Evolutionary conservation across 257 asterid genomes (phyloP), one percentile per base, ranked within the genome.

Genomic region (Dorcoceras hygrometricum): DNA sequence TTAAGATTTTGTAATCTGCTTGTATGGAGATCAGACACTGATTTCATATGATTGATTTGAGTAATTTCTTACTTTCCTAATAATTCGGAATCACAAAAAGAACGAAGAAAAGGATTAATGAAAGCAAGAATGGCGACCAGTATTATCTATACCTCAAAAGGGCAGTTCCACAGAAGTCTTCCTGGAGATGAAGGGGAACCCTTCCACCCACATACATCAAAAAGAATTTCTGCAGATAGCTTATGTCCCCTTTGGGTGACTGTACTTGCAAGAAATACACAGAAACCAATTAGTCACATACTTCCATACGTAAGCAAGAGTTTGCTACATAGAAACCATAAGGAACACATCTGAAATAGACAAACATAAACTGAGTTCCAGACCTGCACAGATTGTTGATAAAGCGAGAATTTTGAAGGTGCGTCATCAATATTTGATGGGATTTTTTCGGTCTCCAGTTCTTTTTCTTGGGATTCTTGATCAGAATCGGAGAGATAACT

Each of bases 191-290:
- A 59, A 90, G 93, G 7, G 97, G 97, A 11, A 68, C 85, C 81
- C 99, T 85, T 60, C 97, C 99, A 57, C 99, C 97, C 12, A 94
- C 97, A 71, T 94, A 94, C 96, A 88, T 90, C 95, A 90, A 73
- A 70, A 94, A 94, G 83, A 88, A 94, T 81, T 90, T 94, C 80
- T 79, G 96, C 78, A 94, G 77, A 77, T 90, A 94, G 78, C 95
- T 90, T 57, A 94, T 90, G 54, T 94, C 97, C 82, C 99, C 99
- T 84, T 90, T 94, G 24, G 97, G 99, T n/a, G 95, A 90, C 97
- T 94, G 81, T 82, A 79, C 29, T 67, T 59, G 67, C 23, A 63
- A 46, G 18, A 23, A 25, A 61, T 55, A 55, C 12, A 8, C 4
- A 19, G 22, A 32, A 53, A 55, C 34, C 59, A 74, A 59, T 28